Evolutionary conservation across 148 eudicot species (phyloP).

Genomic region (Rhododendron williamsianum): DNA sequence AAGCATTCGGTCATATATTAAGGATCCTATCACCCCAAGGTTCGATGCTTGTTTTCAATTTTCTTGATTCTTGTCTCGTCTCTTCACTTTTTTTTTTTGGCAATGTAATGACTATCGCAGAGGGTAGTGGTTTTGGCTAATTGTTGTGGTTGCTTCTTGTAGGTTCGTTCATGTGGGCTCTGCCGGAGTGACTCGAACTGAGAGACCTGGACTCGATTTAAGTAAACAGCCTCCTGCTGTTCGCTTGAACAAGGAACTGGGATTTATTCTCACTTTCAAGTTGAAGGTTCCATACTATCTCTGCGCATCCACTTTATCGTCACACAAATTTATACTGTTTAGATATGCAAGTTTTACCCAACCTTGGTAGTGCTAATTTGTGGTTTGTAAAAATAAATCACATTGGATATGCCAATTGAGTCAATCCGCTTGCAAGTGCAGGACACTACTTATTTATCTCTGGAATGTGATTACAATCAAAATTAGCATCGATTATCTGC

Average conservation of each 20-base stretch:
- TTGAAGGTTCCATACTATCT: conserved; percentile 54
- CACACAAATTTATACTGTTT: background rate
- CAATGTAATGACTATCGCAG: background rate
- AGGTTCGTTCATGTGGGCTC: conserved; percentile 96
- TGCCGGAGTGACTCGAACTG: conserved; percentile 95
- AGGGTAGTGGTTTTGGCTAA: background rate
- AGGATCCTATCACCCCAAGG: conserved; percentile 85
- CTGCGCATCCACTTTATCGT: background rate
- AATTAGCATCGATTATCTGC: background rate
- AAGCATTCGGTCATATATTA: conserved; percentile 66
- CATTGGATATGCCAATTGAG: background rate
- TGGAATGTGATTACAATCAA: background rate
- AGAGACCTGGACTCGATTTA: conserved; percentile 93
- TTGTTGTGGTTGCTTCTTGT: conserved; percentile 9
- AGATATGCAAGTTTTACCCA: background rate
- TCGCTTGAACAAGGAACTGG: conserved; percentile 92
- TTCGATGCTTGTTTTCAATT: conserved; percentile 14
- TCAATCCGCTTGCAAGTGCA: background rate
- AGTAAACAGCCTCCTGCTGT: conserved; percentile 99
- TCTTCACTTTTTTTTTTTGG: background rate
- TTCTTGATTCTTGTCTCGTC: background rate
- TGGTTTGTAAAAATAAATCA: background rate
- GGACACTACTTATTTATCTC: background rate
- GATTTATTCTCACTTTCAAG: conserved; percentile 81
- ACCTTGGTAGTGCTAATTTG: background rate